Evolutionary conservation across 2,329 filamentous ascomycete genomes (phyloP).

Genomic region (Anthostomella pinea): DNA sequence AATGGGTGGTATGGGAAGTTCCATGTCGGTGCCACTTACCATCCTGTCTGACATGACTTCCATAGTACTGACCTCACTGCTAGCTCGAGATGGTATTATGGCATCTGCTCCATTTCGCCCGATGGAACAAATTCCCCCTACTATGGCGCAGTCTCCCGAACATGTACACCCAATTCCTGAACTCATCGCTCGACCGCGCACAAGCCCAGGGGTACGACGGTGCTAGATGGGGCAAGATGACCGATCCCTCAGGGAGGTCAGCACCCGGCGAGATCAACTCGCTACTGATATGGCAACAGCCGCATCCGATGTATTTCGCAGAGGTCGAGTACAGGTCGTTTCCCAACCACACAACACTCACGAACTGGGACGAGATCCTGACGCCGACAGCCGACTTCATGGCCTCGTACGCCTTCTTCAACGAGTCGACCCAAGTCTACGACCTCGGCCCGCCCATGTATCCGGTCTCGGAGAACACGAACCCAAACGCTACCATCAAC

Average conservation of each 20-base stretch:
- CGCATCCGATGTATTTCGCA: slow-evolving; percentile 59
- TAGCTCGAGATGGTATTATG: slow-evolving; percentile 53
- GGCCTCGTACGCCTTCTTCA: slow-evolving; percentile 55
- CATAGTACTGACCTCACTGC: no score
- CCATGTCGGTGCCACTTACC: slow-evolving; percentile 33
- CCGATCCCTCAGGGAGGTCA: slow-evolving; percentile 51
- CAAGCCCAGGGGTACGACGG: slow-evolving; percentile 40
- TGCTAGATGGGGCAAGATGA: slow-evolving; percentile 53
- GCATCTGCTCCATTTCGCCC: slow-evolving; percentile 49
- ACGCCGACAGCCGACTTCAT: slow-evolving; percentile 56
- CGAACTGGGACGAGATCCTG: slow-evolving; percentile 52
- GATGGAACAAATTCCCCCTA: slow-evolving; percentile 47
- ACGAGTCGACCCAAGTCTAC: slow-evolving; percentile 48
- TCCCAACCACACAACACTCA: slow-evolving; percentile 41
- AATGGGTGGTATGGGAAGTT: slow-evolving; percentile 58
- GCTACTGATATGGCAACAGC: slow-evolving; percentile 61
- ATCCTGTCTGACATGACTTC: background rate
- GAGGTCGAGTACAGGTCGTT: slow-evolving; percentile 51
- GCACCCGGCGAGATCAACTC: slow-evolving; percentile 61
- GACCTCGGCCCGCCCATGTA: slow-evolving; percentile 47
- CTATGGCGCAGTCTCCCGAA: slow-evolving; percentile 43
- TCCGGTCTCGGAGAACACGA: slow-evolving; percentile 54
- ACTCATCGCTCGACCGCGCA: slow-evolving; percentile 37
- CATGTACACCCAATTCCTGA: slow-evolving; percentile 46
- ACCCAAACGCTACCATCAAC: slow-evolving; percentile 54